These are phyloP conservation scores for Halenospora varia DNA, from an alignment of 495 filamentous ascomycete species.

Conservation along the genomic window DNA sequence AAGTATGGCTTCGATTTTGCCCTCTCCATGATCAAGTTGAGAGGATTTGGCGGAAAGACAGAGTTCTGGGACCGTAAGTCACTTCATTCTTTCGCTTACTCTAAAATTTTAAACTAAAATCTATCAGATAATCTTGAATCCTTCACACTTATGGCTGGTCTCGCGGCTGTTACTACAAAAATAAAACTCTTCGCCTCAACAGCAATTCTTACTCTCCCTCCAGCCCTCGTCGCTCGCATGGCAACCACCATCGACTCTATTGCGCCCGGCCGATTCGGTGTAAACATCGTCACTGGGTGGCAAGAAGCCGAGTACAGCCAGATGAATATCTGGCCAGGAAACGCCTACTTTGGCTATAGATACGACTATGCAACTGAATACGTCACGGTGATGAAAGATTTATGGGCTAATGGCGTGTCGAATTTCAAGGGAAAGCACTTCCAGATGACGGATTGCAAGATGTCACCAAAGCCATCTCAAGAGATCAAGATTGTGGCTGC, in stretches of 20 bases:
- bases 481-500: conserved; percentile 27
- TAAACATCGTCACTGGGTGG: conserved; percentile 34
- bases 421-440: conserved; percentile 33
- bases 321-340: conserved; percentile 34
- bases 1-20: conserved; percentile 30
- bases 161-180: conserved; percentile 41
- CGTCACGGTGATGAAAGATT: conserved; percentile 30
- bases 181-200: conserved; percentile 40
- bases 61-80: conserved; percentile 28
- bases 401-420: conserved; percentile 29
- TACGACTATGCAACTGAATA: conserved; percentile 35
- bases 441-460: conserved; percentile 32
- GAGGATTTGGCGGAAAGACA: conserved; percentile 31
- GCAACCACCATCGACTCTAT: conserved; percentile 30
- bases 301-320: conserved; percentile 31
- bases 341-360: conserved; percentile 31
- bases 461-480: conserved; percentile 27
- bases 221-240: conserved; percentile 29
- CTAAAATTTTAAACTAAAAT: background rate
- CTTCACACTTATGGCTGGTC: conserved; percentile 46
- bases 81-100: too few species aligned
- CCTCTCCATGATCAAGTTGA: conserved; percentile 32
- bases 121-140: conserved; percentile 25
- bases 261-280: conserved; percentile 29
- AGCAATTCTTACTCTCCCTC: conserved; percentile 29